phyloP scores from a whole-genome alignment of 169 alveolate species.

The Plasmodium ovale region DNA sequence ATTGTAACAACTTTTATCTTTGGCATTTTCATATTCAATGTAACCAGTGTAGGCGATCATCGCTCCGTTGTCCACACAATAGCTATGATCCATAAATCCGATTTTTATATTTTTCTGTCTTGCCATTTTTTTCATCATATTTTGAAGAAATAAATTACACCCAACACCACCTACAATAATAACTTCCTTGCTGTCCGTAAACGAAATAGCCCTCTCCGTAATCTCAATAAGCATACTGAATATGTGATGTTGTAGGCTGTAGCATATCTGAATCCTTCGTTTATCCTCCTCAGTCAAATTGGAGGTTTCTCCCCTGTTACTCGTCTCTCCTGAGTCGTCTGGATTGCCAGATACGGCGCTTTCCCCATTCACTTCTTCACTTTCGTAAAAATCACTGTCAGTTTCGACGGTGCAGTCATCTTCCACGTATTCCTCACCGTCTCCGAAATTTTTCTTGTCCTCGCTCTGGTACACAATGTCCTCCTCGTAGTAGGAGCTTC shows the following conservation, averaged over 20 bases:
- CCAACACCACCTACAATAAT: conserved; percentile 99
- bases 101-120: conserved; percentile 95
- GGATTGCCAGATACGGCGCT: no score
- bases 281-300: conserved; percentile 73
- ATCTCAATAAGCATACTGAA: conserved; percentile 98
- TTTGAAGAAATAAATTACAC: conserved; percentile 96
- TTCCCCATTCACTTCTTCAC: conserved; percentile 74
- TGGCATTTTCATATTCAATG: conserved; percentile 74
- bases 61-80: conserved; percentile 99
- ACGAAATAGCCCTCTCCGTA: conserved; percentile 99
- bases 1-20: conserved; percentile 33
- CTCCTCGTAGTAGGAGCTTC: conserved; percentile 71
- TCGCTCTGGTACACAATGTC: conserved; percentile 16
- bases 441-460: conserved; percentile 51
- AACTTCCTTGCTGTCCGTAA: conserved; percentile 94
- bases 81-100: conserved; percentile 99
- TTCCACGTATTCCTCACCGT: conserved; percentile 1
- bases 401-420: conserved; percentile 63
- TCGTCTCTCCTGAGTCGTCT: no score
- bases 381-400: conserved; percentile 47
- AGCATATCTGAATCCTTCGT: conserved; percentile 93
- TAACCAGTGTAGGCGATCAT: conserved; percentile 95
- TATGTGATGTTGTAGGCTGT: conserved; percentile 95
- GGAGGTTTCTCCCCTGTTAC: no score
- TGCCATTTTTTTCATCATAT: conserved; percentile 97